Conservation (phyloP, 495 filamentous ascomycete genomes). For the Penicillium turbatum region DNA sequence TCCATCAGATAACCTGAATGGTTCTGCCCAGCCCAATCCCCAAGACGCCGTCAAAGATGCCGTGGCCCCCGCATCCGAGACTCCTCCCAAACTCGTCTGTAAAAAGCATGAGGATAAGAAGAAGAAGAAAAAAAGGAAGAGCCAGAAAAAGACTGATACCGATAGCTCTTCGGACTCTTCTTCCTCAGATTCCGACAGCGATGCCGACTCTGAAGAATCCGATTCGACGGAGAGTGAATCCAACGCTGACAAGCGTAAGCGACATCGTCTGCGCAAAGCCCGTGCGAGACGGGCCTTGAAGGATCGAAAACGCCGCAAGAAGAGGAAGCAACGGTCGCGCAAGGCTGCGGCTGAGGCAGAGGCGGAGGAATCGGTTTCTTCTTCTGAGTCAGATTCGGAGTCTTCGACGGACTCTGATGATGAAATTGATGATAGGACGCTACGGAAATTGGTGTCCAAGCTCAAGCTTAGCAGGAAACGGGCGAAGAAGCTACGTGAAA, state of each 20-base stretch:
- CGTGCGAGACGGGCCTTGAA: conserved; percentile 44
- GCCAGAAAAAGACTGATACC: conserved; percentile 21
- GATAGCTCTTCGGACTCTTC: conserved; percentile 25
- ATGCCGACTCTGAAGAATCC: conserved; percentile 22
- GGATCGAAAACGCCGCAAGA: conserved; percentile 30
- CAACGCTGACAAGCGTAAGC: conserved; percentile 28
- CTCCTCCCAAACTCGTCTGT: conserved; percentile 29
- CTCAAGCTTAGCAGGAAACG: conserved; percentile 43
- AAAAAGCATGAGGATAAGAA: conserved; percentile 39
- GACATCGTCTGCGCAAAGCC: conserved; percentile 38
- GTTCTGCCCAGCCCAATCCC: conserved; percentile 11
- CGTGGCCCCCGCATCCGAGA: conserved; percentile 19
- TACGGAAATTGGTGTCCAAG: conserved; percentile 47
- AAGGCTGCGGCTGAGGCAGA: conserved; percentile 32
- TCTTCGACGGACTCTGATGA: conserved; percentile 27
- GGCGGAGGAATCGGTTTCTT: conserved; percentile 35
- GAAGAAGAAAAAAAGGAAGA: conserved; percentile 23
- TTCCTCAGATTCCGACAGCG: conserved; percentile 18
- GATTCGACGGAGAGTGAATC: conserved; percentile 31
- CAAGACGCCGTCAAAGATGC: conserved; percentile 24
- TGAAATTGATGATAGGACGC: conserved; percentile 37
- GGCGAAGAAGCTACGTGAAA: conserved; percentile 29
- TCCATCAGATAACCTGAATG: conserved; percentile 23
- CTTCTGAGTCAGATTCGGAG: conserved; percentile 31
- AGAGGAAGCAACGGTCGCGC: conserved; percentile 40